Base-by-base conservation (phyloP, 192 early-diverging fungal species). In the Mortierella hygrophila region DNA sequence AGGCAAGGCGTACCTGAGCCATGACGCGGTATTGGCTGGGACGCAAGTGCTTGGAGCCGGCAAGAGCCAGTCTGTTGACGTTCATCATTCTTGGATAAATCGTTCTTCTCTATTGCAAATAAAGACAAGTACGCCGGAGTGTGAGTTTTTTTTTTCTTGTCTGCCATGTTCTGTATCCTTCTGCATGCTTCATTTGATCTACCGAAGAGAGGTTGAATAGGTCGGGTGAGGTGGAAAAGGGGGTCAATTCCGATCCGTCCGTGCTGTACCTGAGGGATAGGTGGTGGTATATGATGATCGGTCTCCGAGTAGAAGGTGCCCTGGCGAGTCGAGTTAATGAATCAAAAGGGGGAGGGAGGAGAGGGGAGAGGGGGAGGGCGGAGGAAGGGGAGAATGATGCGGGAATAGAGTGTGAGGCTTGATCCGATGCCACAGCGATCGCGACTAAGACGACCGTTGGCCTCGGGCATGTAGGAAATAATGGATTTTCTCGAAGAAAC, bases 1-100 rank as follows among this genome's bases (percentile, higher is more conserved):
- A 52, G 21, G 47, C 9, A 6, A 47, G 7, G 4, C 5, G 82
- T 84, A 85, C 83, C 83, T 85, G 75, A 70, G 84, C 76, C 68
- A 81, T 20, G 49, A 76, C 84, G 63, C 84, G 84, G 74, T 86
- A 86, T 60, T 86, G 84, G 74, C 44, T 77, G 49, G 84, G 70
- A n/a, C 84, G 79, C 75, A 86, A 46, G 72, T 81, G 84, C 76
- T 81, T 86, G 21, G 84, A 72, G 63, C 84, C 77, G 54, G 72
- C 76, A 74, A 57, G 47, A 54, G 79, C 84, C 68, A 86, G 72
- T 80, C 84, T 75, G 72, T 74, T 73, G 75, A 81, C 75, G 47
- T 80, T 80, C 84, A 84, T 73, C 77, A 86, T 86, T 52, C 55
- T 79, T 40, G 18, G 6, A 42, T 42, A 38, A 38, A 26, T 71